Percentiles rank a stretch among this genome's conserved stretches.
These are phyloP conservation scores for Brassica juncea DNA, from an alignment of 345 rosid genomes.

Conservation along the genomic window DNA sequence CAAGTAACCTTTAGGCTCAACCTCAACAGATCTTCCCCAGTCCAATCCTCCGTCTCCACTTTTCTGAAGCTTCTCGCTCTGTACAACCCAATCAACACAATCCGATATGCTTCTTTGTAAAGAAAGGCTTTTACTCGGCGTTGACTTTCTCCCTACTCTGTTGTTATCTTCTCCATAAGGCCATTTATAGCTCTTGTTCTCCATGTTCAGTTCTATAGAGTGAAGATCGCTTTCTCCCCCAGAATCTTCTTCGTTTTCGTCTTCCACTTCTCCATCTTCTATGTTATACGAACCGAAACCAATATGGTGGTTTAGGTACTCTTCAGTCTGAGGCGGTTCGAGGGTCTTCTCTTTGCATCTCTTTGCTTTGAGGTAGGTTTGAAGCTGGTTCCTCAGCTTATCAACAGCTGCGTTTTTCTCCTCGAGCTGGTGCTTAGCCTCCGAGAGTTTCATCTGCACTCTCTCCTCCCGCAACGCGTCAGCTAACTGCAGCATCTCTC, in stretches of 20 bases:
- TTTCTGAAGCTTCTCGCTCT: slow-evolving; percentile 54
- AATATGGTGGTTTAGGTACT: slow-evolving; percentile 46
- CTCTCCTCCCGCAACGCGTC: slow-evolving; percentile 72
- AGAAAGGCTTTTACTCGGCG: slow-evolving; percentile 63
- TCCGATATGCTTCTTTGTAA: slow-evolving; percentile 83
- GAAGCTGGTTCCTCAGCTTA: slow-evolving; percentile 80
- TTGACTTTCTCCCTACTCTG: slow-evolving; percentile 62
- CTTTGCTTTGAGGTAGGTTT: slow-evolving; percentile 72
- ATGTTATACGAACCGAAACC: slow-evolving; percentile 47
- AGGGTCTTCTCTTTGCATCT: slow-evolving; percentile 59
- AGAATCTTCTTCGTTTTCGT: slow-evolving; percentile 59
- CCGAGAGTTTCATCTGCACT: slow-evolving; percentile 76
- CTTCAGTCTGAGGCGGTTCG: slow-evolving; percentile 46
- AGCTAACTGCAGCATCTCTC: slow-evolving; percentile 80
- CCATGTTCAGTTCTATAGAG: slow-evolving; percentile 80
- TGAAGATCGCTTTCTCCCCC: slow-evolving; percentile 83
- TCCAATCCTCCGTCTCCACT: slow-evolving; percentile 55
- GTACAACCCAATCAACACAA: slow-evolving; percentile 71
- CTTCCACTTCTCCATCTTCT: slow-evolving; percentile 71
- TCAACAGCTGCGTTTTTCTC: slow-evolving; percentile 85
- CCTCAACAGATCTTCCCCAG: slow-evolving; percentile 57
- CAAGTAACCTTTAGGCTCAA: slow-evolving; percentile 50
- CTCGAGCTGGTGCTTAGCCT: slow-evolving; percentile 74
- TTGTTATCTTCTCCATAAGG: slow-evolving; percentile 53
- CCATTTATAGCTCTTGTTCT: slow-evolving; percentile 72